Evolutionary conservation across 225 moss, liverwort and hornwort genomes (phyloP), one percentile per base, ranked within the genome.

Genomic region (Physcomitrellopsis africana): DNA sequence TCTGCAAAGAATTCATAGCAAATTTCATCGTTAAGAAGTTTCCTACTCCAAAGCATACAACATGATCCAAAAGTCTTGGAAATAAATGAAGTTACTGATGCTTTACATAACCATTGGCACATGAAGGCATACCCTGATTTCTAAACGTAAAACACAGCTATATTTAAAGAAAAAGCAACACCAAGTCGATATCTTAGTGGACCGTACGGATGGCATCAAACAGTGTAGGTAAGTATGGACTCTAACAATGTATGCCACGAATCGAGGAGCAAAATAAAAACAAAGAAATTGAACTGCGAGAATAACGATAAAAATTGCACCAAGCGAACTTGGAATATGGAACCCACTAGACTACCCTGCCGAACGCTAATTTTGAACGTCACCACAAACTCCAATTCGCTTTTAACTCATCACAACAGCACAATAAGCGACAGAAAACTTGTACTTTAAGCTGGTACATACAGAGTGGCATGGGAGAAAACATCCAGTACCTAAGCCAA

Each of bases 401-500:
- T 24, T 24, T 24, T 37, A 37, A 37, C 32, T 37, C 32, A 37
- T 4, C 32, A 37, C 32, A 37, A 37, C 32, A 37, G 32, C 32
- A 37, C 7, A 37, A 37, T 4, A 37, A 2, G 32, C 32, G 32
- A 37, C 32, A 37, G 32, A 7, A n/a, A 37, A 7, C 32, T 24
- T 37, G 32, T 37, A 37, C 7, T 37, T 37, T 1, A 37, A 37
- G 4, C 32, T 37, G 32, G 4, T 37, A 37, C 32, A 7, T 37
- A 37, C 7, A 7, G 3, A 37, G 32, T 37, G 32, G 7, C 32
- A 37, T 5, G 7, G 32, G 32, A 7, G 32, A 7, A 37, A 37
- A 37, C 32, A 37, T 7, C 32, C 32, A 4, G 32, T 78, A 87
- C 87, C 87, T 85, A 68, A 24, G 58, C 69, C 45, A 69, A 72